These are phyloP conservation scores for Dryas drummondii DNA, from an alignment of 306 rosid genomes.

Conservation along the genomic window DNA sequence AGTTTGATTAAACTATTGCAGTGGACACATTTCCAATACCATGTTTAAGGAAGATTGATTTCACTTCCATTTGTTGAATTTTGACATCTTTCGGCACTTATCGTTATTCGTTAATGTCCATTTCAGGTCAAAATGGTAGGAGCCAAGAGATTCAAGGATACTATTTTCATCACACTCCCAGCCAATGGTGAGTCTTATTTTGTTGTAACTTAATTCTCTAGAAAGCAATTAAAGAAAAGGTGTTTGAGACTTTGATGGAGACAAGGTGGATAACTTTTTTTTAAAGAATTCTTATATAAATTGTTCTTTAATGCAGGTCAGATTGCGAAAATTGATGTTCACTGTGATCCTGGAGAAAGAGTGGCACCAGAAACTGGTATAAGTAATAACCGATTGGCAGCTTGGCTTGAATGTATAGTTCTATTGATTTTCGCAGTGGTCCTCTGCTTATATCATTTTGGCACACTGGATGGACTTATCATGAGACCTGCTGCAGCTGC, in stretches of 20 bases:
- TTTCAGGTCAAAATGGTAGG: conserved; percentile 61
- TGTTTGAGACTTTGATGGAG: background rate
- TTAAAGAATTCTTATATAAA: background rate
- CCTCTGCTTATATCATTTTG: conserved; percentile 39
- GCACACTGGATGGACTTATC: conserved; percentile 43
- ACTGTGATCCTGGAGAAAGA: conserved; percentile 45
- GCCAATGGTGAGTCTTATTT: conserved; percentile 56
- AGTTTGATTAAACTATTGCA: background rate
- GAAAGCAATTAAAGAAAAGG: background rate
- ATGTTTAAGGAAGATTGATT: background rate
- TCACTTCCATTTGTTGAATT: background rate
- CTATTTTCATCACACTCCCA: conserved; percentile 68
- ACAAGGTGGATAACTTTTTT: background rate
- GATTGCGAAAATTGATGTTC: conserved; percentile 59
- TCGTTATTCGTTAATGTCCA: background rate
- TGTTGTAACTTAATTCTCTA: conserved; percentile 4
- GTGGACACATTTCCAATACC: background rate
- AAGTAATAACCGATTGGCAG: conserved; percentile 38
- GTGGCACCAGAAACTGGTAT: conserved; percentile 28
- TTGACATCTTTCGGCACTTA: background rate
- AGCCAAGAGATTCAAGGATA: conserved; percentile 56
- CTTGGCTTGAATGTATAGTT: conserved; percentile 42
- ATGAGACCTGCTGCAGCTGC: no score
- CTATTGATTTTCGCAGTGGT: conserved; percentile 34
- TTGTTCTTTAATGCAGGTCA: conserved; percentile 63